phyloP scores from a whole-genome alignment of 495 filamentous ascomycete genomes.

The Lasiosphaeris hirsuta region DNA sequence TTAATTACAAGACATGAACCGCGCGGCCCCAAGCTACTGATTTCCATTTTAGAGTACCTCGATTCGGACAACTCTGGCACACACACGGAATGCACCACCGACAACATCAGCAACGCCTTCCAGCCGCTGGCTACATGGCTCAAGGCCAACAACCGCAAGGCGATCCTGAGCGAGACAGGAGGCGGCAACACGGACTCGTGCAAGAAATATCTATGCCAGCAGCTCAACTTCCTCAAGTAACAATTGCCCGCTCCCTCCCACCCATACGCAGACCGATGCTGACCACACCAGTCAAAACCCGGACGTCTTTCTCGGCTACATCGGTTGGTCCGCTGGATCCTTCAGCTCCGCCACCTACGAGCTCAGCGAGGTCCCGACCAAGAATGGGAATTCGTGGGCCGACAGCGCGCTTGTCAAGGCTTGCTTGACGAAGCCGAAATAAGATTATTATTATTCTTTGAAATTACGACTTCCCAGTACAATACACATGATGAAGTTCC shows the following conservation, averaged over 20 bases:
- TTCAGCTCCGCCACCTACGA: constrained; percentile 37
- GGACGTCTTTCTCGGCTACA: constrained; percentile 52
- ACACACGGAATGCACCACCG: constrained; percentile 46
- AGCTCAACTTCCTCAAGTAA: constrained; percentile 37
- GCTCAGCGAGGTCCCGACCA: constrained; percentile 43
- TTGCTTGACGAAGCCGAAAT: constrained; percentile 23
- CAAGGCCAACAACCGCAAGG: constrained; percentile 45
- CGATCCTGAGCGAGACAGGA: constrained; percentile 50
- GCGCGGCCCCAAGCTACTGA: constrained; percentile 18
- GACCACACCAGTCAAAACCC: constrained; percentile 32
- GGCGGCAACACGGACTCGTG: constrained; percentile 47
- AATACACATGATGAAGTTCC: too few relatives aligned
- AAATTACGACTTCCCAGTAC: too few relatives aligned
- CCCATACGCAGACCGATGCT: neutral
- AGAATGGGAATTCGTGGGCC: constrained; percentile 35
- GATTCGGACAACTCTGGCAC: constrained; percentile 54
- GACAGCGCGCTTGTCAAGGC: constrained; percentile 42
- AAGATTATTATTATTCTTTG: too few relatives aligned
- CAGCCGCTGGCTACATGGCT: constrained; percentile 46
- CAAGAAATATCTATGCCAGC: constrained; percentile 35
- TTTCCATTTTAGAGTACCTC: constrained; percentile 53
- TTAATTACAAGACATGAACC: neutral
- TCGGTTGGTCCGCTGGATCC: constrained; percentile 51
- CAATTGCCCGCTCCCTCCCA: neutral
- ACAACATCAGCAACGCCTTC: constrained; percentile 46